phyloP scores from a whole-genome alignment of 352 stramenopile genomes.

The Elongisporangium anandrum region DNA sequence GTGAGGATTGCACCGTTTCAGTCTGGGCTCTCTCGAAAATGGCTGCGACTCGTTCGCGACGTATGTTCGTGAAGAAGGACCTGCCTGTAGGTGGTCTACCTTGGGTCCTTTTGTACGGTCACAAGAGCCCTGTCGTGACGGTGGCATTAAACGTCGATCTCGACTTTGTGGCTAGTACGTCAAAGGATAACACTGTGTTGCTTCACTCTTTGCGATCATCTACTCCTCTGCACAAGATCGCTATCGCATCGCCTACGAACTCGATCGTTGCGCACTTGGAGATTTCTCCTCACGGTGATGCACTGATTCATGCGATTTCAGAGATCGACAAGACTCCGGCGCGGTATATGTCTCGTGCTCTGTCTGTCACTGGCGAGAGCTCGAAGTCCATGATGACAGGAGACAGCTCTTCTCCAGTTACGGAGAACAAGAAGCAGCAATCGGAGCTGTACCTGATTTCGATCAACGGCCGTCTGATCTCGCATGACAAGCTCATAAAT shows the following conservation, averaged over 20 bases:
- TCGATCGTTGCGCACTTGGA: slow-evolving; percentile 64
- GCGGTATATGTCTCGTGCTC: neutral
- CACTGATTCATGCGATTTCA: slow-evolving; percentile 67
- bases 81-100: slow-evolving; percentile 69
- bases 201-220: slow-evolving; percentile 73
- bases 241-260: slow-evolving; percentile 44
- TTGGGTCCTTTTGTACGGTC: slow-evolving; percentile 75
- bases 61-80: slow-evolving; percentile 85
- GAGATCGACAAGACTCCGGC: slow-evolving; percentile 33
- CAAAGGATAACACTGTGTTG: slow-evolving; percentile 67
- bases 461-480: slow-evolving; percentile 78
- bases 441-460: slow-evolving; percentile 78
- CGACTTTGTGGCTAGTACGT: slow-evolving; percentile 79
- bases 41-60: slow-evolving; percentile 67
- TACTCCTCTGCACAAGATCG: slow-evolving; percentile 68
- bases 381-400: slow-evolving; percentile 6
- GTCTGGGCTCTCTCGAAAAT: slow-evolving; percentile 84
- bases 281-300: slow-evolving; percentile 69
- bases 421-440: slow-evolving; percentile 29
- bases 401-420: slow-evolving; percentile 7
- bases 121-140: slow-evolving; percentile 73
- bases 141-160: slow-evolving; percentile 80
- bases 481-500: slow-evolving; percentile 45
- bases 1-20: slow-evolving; percentile 82
- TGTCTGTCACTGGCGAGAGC: neutral